A percentile compares a stretch with the other conserved stretches of the same genome.
Evolutionary conservation across 805 yeast genomes (phyloP).

Genomic region (Sugiyamaella americana): DNA sequence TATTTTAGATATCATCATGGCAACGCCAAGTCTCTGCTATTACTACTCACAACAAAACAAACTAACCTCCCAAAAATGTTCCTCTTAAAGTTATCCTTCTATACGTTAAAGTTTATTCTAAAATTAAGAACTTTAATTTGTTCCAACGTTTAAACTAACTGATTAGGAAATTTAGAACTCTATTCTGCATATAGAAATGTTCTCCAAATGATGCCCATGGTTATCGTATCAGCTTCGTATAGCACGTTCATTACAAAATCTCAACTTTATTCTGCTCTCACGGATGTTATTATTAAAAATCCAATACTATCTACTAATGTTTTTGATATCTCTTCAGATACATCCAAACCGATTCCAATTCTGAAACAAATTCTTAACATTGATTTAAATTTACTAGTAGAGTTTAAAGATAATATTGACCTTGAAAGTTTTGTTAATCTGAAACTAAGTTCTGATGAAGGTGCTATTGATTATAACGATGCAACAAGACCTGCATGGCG

Average conservation of each 20-base stretch:
- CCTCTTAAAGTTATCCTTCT: too few relatives aligned
- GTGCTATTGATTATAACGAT: conserved; percentile 5
- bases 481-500: conserved; percentile 19
- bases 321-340: neutral
- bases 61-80: too few relatives aligned
- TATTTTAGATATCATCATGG: too few relatives aligned
- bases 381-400: conserved; percentile 15
- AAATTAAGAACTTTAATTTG: too few relatives aligned
- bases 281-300: conserved; percentile 5
- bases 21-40: too few relatives aligned
- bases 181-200: conserved; percentile 15
- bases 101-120: too few relatives aligned
- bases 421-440: conserved; percentile 4
- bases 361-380: conserved; percentile 2
- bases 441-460: neutral
- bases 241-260: conserved; percentile 2
- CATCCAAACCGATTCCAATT: neutral
- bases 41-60: too few relatives aligned
- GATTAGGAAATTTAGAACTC: conserved; percentile 14
- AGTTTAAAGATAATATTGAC: conserved; percentile 8
- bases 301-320: conserved; percentile 11
- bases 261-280: conserved; percentile 13
- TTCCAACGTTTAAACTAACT: conserved; percentile 1
- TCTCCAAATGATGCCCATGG: conserved; percentile 11
- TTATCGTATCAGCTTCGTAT: conserved; percentile 16